Evolutionary conservation across 1,139 yeast genomes (phyloP), one percentile per base, ranked within the genome.

Genomic region (Meyerozyma smithsonii): DNA sequence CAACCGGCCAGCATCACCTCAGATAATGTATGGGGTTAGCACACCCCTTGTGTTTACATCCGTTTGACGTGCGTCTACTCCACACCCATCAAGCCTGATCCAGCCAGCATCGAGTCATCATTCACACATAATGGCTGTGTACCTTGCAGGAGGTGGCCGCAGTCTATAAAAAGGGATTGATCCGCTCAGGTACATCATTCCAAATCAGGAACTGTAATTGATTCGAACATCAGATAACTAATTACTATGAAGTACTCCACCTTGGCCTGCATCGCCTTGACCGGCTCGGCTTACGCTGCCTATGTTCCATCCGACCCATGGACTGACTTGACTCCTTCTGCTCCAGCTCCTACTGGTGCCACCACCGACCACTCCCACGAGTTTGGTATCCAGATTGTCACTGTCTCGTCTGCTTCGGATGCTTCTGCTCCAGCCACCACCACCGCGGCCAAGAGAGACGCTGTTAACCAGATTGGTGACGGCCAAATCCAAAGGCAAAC

Each of bases 341-440:
- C 71, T 32, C 52, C 72, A 38, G 66, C 81, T 33, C 75, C 76
- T 44, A 46, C 77, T 28, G 83, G 82, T 54, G 86, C 81, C 46
- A 46, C 72, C 39, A 80, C 88, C 36, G 81, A 80, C 55, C 80
- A 79, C 66, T 48, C 77, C 23, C 63, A 68, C 39, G 67, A 74
- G 38, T 84, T 84, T 54, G 92, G 92, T 69, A 82, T 84, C 53
- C 85, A 84, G 49, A 78, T 83, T 47, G 64, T 67, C 42, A 79
- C 85, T 51, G 55, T 75, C 28, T 46, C 57, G 40, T 46, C 52
- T 35, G 56, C 61, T 38, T 41, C 49, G 36, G 39, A 52, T 24
- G 38, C 56, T 40, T 48, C 61, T 32, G 46, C 69, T 38, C 21
- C 57, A 7, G 43, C 47, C 20, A 40, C 54, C 16, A 24, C 51